Base-by-base conservation (phyloP, 129 eudicot species). In the Chrysanthemum lavandulifolium region DNA sequence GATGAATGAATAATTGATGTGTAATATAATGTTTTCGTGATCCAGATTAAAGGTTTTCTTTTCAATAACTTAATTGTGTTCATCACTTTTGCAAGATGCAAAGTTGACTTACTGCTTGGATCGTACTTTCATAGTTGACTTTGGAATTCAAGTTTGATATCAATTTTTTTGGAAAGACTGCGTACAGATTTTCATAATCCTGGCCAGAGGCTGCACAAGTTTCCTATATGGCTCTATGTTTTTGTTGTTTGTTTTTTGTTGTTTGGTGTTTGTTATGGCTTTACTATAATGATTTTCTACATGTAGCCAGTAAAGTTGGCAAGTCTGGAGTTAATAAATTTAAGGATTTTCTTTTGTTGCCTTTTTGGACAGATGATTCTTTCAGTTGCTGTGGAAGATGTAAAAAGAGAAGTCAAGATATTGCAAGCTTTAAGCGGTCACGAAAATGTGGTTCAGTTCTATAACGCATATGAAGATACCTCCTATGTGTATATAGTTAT, bases 321-420 rank as follows among this genome's bases (percentile, higher is more conserved):
- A 25, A 56, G 75, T 60, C 6, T 59, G 68, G 18, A 68, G 18
- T 29, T 31, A 48, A 59, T 2, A 50, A 48, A 11, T 53, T 76
- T 16, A 14, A 16, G 43, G 5, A 4, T 1, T 51, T 77, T 7
- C 2, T 0, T 40, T 19, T 76, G 18, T 31, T 6, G 65, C 50
- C 65, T 54, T 71, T 77, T 36, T 65, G 56, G 23, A 69, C 85
- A 93, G 98, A 93, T 93, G 98, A 65, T 86, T 68, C 98, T 86
- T 79, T 96, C 93, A 1, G 84, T 81, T 81, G 92, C 97, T 31
- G 98, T 90, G 21, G 98, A 90, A 84, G 98, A 93, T 84, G 98
- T 93, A 59, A 90, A 86, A 82, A 92, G 98, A 80, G 98, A 93
- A 82, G 98, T 93, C 53, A 88, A 93, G 82, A 93, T 93, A 80